Conservation (phyloP, 768 basidiomycete genomes). For the Floccularia luteovirens region DNA sequence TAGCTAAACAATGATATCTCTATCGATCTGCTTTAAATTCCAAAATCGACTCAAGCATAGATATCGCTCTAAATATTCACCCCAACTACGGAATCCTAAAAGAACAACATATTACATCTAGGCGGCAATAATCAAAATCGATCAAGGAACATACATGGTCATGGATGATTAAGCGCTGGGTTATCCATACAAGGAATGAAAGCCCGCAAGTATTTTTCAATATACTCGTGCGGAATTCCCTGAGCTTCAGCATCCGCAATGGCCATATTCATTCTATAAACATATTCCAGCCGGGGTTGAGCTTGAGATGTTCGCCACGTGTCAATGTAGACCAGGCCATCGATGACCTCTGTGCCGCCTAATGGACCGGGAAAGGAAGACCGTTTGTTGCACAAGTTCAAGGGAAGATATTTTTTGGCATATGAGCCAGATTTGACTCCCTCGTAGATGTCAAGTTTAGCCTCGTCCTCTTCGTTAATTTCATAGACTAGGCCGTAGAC, state of each 20-base stretch:
- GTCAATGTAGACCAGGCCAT: slow-evolving; percentile 35
- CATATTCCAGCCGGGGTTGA: slow-evolving; percentile 31
- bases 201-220: slow-evolving; percentile 34
- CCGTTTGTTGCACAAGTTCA: slow-evolving; percentile 19
- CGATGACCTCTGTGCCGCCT: slow-evolving; percentile 4
- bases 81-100: too few species aligned
- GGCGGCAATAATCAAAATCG: too few species aligned
- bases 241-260: slow-evolving; percentile 31
- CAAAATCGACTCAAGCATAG: too few species aligned
- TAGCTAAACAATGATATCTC: too few species aligned
- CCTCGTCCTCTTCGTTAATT: slow-evolving; percentile 31
- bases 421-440: slow-evolving; percentile 25
- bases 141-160: too few species aligned
- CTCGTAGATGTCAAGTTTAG: slow-evolving; percentile 34
- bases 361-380: neutral
- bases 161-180: too few species aligned
- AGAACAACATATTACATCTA: too few species aligned
- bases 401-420: slow-evolving; percentile 22
- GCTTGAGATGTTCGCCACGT: slow-evolving; percentile 20
- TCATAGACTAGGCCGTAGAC: slow-evolving; percentile 37
- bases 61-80: too few species aligned
- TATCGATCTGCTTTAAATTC: too few species aligned
- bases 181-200: too few species aligned
- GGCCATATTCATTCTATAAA: slow-evolving; percentile 35
- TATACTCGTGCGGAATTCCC: slow-evolving; percentile 32